phyloP scores from a whole-genome alignment of 805 yeast species.

The Ogataea salicorniae region DNA sequence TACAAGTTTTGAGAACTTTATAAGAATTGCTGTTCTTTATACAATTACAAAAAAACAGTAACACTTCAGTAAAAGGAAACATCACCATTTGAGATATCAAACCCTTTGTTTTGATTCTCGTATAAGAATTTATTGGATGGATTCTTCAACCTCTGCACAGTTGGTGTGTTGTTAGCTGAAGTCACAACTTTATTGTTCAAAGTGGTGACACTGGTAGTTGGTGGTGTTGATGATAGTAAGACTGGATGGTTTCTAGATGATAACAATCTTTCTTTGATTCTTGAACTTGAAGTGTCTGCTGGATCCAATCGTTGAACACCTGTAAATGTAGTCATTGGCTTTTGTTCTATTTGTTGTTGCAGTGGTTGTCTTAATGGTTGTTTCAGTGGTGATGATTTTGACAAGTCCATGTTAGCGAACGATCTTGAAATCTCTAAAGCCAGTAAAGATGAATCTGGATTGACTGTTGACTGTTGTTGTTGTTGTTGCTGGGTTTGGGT shows the following conservation, averaged over 20 bases:
- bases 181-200: background rate
- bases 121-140: slow-evolving; percentile 21
- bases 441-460: slow-evolving; percentile 14
- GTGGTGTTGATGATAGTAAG: background rate
- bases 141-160: slow-evolving; percentile 5
- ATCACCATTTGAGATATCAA: slow-evolving; percentile 11
- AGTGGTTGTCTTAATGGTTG: background rate
- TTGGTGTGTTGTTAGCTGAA: slow-evolving; percentile 1
- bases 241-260: slow-evolving; percentile 10
- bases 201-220: background rate
- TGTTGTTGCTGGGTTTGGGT: background rate
- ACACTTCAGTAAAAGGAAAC: slow-evolving; percentile 14
- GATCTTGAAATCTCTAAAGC: slow-evolving; percentile 24
- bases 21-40: too few species aligned
- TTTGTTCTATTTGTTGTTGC: background rate
- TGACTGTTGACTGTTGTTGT: slow-evolving; percentile 6
- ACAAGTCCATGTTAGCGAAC: slow-evolving; percentile 26
- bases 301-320: background rate
- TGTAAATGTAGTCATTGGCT: too few species aligned
- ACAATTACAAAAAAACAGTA: too few species aligned
- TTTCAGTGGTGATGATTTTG: slow-evolving; percentile 2
- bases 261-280: slow-evolving; percentile 14
- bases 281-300: slow-evolving; percentile 3
- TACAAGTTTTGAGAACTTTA: too few species aligned
- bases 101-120: slow-evolving; percentile 11